Percentiles rank a stretch among this genome's conserved stretches.
phyloP scores from a whole-genome alignment of 768 basidiomycete genomes.

The Lyophyllum atratum region DNA sequence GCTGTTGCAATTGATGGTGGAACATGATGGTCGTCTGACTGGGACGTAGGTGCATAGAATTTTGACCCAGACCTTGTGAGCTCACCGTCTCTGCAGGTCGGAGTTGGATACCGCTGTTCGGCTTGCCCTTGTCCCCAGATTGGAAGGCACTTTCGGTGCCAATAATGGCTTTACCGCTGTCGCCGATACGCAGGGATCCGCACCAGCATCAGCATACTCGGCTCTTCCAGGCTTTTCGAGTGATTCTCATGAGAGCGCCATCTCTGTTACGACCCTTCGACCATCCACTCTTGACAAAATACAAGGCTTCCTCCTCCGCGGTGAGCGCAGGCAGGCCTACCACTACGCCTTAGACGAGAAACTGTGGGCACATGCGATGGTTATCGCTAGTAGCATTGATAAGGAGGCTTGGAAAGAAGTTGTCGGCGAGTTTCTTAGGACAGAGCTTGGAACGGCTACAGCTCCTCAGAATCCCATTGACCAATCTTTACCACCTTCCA shows the following conservation, averaged over 20 bases:
- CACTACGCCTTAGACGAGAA: conserved; percentile 86
- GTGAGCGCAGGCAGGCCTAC: conserved; percentile 85
- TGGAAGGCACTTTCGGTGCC: conserved; percentile 32
- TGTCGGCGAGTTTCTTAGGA: conserved; percentile 79
- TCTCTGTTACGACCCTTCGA: conserved; percentile 61
- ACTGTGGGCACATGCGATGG: conserved; percentile 94
- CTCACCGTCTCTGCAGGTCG: conserved; percentile 33
- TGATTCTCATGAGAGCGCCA: conserved; percentile 45
- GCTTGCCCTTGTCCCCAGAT: conserved; percentile 63
- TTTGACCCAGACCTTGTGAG: background rate
- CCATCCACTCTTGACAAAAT: conserved; percentile 74
- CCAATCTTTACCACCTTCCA: conserved; percentile 26
- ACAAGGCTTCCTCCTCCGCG: conserved; percentile 76
- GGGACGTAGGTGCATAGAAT: conserved; percentile 66
- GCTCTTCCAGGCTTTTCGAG: conserved; percentile 21
- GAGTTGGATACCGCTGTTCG: conserved; percentile 77
- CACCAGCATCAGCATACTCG: conserved; percentile 1
- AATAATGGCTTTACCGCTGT: conserved; percentile 29
- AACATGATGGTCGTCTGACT: conserved; percentile 84
- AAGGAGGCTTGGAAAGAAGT: conserved; percentile 94
- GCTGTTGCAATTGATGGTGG: conserved; percentile 78
- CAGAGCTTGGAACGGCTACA: conserved; percentile 57
- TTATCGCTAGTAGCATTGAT: conserved; percentile 91
- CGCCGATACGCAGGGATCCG: conserved; percentile 28
- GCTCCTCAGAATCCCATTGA: conserved; percentile 18